Conservation (phyloP, 495 filamentous ascomycete species). For the Aspergillus campestris region DNA sequence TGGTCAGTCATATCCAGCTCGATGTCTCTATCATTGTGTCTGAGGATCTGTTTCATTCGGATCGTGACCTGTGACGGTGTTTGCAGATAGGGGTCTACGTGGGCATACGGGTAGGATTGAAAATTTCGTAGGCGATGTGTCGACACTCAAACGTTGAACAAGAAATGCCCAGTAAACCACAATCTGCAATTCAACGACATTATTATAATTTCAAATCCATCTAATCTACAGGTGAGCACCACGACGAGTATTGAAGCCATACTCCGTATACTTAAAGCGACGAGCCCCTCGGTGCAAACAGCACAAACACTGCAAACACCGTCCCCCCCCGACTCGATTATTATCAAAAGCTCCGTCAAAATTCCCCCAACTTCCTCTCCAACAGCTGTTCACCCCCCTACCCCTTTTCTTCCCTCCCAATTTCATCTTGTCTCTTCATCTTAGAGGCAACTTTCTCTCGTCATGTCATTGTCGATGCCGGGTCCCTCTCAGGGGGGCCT, state of each 20-base stretch:
- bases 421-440: slow-evolving; percentile 8
- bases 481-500: slow-evolving; percentile 84
- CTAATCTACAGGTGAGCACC: too few species aligned
- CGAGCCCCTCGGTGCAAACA: slow-evolving; percentile 37
- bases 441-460: slow-evolving; percentile 26
- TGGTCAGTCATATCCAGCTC: too few species aligned
- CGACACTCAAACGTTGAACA: too few species aligned
- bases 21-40: too few species aligned
- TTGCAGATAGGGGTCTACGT: too few species aligned
- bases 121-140: too few species aligned
- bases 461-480: slow-evolving; percentile 93
- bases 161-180: too few species aligned
- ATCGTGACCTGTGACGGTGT: too few species aligned
- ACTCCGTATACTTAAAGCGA: slow-evolving; percentile 7
- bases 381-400: slow-evolving; percentile 15
- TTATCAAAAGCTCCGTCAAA: slow-evolving; percentile 30
- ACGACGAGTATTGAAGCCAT: too few species aligned
- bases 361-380: slow-evolving; percentile 29
- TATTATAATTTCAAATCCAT: neutral
- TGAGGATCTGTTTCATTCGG: too few species aligned
- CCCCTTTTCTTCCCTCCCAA: slow-evolving; percentile 14
- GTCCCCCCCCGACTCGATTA: slow-evolving; percentile 12
- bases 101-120: too few species aligned
- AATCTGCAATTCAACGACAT: too few species aligned
- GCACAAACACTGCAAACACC: slow-evolving; percentile 34